phyloP scores from a whole-genome alignment of 306 rosid species.

The Hippophae rhamnoides region DNA sequence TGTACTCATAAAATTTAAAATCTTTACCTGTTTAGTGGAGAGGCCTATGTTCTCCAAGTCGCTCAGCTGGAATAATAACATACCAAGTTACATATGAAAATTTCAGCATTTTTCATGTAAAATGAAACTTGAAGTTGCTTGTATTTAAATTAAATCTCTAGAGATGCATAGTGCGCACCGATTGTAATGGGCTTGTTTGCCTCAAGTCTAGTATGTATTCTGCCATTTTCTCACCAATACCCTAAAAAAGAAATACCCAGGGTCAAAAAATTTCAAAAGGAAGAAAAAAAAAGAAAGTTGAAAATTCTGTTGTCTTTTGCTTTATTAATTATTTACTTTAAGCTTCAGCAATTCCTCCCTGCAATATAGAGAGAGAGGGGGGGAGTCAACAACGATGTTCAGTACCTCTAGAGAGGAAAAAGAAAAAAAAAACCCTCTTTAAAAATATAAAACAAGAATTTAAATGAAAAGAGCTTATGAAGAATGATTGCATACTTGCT shows the following conservation, averaged over 20 bases:
- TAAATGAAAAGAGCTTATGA: constrained; percentile 6
- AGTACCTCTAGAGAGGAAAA: not conserved
- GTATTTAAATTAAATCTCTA: not conserved
- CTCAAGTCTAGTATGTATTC: constrained; percentile 76
- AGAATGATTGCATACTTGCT: constrained; percentile 46
- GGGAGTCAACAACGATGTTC: not conserved
- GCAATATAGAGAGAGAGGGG: constrained; percentile 13
- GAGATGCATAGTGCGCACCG: constrained; percentile 36
- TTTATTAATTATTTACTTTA: constrained; percentile 39
- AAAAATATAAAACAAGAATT: not conserved
- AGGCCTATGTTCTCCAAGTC: constrained; percentile 92
- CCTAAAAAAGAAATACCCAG: constrained; percentile 31
- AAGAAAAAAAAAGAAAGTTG: not conserved
- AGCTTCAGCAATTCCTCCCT: constrained; percentile 71
- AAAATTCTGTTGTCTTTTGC: not conserved
- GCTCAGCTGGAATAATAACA: constrained; percentile 39
- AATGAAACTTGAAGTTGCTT: not conserved
- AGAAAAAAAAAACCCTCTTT: not conserved
- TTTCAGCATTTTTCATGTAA: constrained; percentile 8
- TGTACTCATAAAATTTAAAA: not conserved
- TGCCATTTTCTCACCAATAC: constrained; percentile 75
- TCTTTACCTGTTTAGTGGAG: constrained; percentile 74
- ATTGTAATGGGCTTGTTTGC: constrained; percentile 68
- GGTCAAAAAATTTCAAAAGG: constrained; percentile 2
- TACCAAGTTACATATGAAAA: not conserved